Conservation (phyloP, 75 land plant species). For the Larix kaempferi region DNA sequence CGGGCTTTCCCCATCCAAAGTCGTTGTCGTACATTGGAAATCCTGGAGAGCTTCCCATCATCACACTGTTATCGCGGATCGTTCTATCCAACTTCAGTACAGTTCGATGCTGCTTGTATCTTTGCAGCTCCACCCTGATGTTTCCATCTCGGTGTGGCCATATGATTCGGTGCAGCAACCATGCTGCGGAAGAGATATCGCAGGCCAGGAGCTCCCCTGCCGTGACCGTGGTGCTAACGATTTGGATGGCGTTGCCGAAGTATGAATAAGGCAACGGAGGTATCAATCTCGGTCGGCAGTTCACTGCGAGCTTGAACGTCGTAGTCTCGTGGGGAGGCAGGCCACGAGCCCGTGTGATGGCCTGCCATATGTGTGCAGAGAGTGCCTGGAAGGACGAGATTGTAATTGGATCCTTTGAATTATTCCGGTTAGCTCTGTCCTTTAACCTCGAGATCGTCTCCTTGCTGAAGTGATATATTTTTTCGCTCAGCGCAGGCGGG, state of each 20-base stretch:
- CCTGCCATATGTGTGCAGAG: conserved; percentile 50
- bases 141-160: conserved; percentile 31
- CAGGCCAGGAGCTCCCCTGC: conserved; percentile 28
- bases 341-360: conserved; percentile 33
- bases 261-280: conserved; percentile 37
- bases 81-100: conserved; percentile 38
- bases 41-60: conserved; percentile 71
- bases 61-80: conserved; percentile 42
- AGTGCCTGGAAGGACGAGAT: conserved; percentile 52
- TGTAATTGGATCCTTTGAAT: conserved; percentile 36
- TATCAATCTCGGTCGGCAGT: conserved; percentile 30
- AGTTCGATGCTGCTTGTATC: conserved; percentile 41
- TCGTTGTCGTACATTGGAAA: conserved; percentile 71
- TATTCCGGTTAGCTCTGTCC: conserved; percentile 40
- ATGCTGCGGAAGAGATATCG: conserved; percentile 33
- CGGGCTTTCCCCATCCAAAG: conserved; percentile 69
- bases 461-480: conserved; percentile 49
- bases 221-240: conserved; percentile 11
- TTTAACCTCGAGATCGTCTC: conserved; percentile 40
- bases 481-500: conserved; percentile 24
- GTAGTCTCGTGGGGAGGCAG: conserved; percentile 20
- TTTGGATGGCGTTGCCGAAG: conserved; percentile 47
- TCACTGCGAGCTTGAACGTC: conserved; percentile 25
- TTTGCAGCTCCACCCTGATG: conserved; percentile 29
- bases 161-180: conserved; percentile 35